Evolutionary conservation across 495 filamentous ascomycete species (phyloP), one percentile per base, ranked within the genome.

Genomic region (Sordaria brevicollis): DNA sequence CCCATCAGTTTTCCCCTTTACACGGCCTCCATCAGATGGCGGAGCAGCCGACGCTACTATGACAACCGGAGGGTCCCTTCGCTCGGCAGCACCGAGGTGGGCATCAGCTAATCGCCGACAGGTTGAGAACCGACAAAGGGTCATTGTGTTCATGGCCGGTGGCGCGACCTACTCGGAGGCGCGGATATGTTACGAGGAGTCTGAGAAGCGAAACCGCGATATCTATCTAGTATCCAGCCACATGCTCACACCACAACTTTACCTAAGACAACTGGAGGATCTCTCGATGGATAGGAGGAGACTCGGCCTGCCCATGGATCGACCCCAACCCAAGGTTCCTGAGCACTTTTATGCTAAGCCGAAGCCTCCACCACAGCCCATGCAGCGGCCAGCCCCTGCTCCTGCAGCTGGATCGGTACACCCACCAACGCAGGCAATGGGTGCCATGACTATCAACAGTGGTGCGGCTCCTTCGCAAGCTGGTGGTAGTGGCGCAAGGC

Each of bases 121-220:
- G 10, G 87, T 90, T 21, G 94, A 97, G 74, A 93, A 92, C 67
- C 87, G 89, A 62, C 95, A 99, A 79, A 90, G 95, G 49, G 88
- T 98, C 62, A 91, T 99, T 70, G 90, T 98, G 65, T 97, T 97
- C 78, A 91, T 98, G 88, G 94, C 95, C 21, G 95, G 96, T 38
- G 95, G 95, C 43, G 96, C 96, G 7, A 99, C 94, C 3, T 95
- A 94, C 78, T 90, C 91, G 1, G 95, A 99, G 81, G 83, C 91
- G 7, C 88, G 96, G 67, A 85, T 90, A 21, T 98, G 95, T 81
- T 97, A 98, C 74, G 94, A 99, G 72, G 78, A 94, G 57, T 90
- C 92, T 9, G 85, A 90, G 70, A 74, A 86, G 65, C 87, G 84
- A 70, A 86, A 85, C 68, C 88, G 90, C 49, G 95, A 98, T 73